Evolutionary conservation across 768 basidiomycete species (phyloP), one percentile per base, ranked within the genome.

Genomic region (Kwoniella shandongensis): DNA sequence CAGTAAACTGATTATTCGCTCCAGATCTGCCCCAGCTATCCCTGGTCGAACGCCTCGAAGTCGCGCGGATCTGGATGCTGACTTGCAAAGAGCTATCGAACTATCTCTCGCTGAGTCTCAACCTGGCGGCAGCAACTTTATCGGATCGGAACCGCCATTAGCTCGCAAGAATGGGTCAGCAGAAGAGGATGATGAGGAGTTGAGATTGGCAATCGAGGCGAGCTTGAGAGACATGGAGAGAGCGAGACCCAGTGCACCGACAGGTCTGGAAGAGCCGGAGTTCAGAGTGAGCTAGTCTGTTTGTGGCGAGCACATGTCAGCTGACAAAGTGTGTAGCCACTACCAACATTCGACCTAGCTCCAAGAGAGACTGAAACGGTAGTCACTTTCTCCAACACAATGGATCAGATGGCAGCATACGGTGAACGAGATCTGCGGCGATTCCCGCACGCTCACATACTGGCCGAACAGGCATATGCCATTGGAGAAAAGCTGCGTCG

Each of bases 161-260:
- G 81, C 49, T 82, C 51, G 59, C 39, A 39, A 51, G 51, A 15
- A 81, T 23, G 56, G 54, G 0, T 78, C 75, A 2, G 84, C 81
- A 11, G 88, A 90, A 11, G 93, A 94, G 29, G 88, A 94, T 2
- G 94, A 99, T 75, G 88, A 88, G 11, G 92, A 98, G 56, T 80
- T 99, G 18, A 84, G 81, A 57, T 89, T 94, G 18, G 96, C 96
- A 0, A 99, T 99, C 48, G 91, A 97, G 72, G 96, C 96, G 0
- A 91, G 88, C 72, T 76, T 99, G 60, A 81, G 86, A n/a, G 96
- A 99, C 67, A 67, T 75, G 60, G 73, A 76, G 26, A 67, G 64
- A 20, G 67, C 87, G 0, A 84, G 81, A 61, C 85, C 90, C 6
- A 90, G 88, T 66, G 89, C 88, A 0, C 91, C 91, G 0, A 76